Evolutionary conservation across 306 rosid genomes (phyloP), one percentile per base, ranked within the genome.

Genomic region (Malus sieversii): DNA sequence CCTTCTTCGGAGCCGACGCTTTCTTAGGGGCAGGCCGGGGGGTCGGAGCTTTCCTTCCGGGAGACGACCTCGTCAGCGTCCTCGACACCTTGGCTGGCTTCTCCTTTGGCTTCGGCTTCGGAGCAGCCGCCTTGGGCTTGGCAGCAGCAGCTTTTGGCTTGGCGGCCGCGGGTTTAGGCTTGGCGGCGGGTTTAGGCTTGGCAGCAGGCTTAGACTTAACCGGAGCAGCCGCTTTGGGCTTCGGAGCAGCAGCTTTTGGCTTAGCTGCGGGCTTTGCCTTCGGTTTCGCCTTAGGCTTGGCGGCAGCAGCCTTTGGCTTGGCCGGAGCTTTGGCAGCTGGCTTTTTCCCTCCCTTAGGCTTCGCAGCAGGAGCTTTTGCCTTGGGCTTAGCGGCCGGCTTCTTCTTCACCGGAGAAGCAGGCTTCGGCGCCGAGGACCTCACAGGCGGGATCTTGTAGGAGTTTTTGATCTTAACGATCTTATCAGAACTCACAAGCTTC

Each of bases 401-500:
- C 23, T 72, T 67, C 78, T 81, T 61, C 10, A 42, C 60, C 12
- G 52, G 76, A 48, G 86, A 63, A 25, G 83, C 2, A 0, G 84
- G 80, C 8, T 32, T 66, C 44, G 23, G 68, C 44, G 8, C 61
- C 4, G 73, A n/a, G 0, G 89, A 61, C 58, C 45, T 35, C 0
- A n/a, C 70, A 11, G 84, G 6, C 0, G 93, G 82, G 3, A 96
- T 81, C 85, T 96, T 96, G 76, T 83, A 96, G 1, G 99, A 96
- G 35, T 84, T 74, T 71, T 92, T 96, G 0, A 96, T 90, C 85
- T 92, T 96, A 0, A 84, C 85, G 4, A 96, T 81, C 81, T 88
- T 92, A 0, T 86, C 91, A 1, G 96, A 77, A 4, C 85, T 85
- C 1, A 96, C 98, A 0, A 85, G 86, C 66, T 92, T 96, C 87